Evolutionary conservation across 306 rosid species (phyloP).

Genomic region (Aeschynomene evenia): DNA sequence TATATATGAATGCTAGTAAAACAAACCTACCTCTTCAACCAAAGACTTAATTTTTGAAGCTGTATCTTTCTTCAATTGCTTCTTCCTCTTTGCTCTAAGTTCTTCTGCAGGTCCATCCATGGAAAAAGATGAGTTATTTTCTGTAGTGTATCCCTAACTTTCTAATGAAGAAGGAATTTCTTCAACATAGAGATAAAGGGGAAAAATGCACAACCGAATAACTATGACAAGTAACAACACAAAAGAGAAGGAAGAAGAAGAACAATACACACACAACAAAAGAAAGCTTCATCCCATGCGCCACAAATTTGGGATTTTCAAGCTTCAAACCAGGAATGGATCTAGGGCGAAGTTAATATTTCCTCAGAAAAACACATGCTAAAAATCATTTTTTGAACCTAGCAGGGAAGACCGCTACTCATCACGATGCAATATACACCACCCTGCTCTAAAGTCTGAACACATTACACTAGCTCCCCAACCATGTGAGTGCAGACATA

Average conservation of each 20-base stretch:
- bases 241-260: not conserved
- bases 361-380: not conserved
- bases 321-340: not conserved
- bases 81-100: conserved; percentile 70
- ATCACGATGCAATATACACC: not conserved
- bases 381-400: not conserved
- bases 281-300: not conserved
- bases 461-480: not conserved
- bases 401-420: not conserved
- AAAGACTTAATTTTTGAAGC: conserved; percentile 77
- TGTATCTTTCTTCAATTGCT: conserved; percentile 76
- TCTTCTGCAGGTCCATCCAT: conserved; percentile 55
- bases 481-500: not conserved
- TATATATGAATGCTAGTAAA: conserved; percentile 12
- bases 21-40: conserved; percentile 64
- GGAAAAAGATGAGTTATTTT: conserved; percentile 23
- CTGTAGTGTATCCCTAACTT: not conserved
- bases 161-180: not conserved
- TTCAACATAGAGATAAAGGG: not conserved
- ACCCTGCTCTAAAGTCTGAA: not conserved
- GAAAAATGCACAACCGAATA: not conserved
- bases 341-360: not conserved
- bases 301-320: conserved; percentile 12
- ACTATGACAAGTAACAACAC: not conserved
- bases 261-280: not conserved